These are phyloP conservation scores for Saksenaea oblongispora DNA, from an alignment of 371 early-diverging fungal genomes.

Conservation along the genomic window DNA sequence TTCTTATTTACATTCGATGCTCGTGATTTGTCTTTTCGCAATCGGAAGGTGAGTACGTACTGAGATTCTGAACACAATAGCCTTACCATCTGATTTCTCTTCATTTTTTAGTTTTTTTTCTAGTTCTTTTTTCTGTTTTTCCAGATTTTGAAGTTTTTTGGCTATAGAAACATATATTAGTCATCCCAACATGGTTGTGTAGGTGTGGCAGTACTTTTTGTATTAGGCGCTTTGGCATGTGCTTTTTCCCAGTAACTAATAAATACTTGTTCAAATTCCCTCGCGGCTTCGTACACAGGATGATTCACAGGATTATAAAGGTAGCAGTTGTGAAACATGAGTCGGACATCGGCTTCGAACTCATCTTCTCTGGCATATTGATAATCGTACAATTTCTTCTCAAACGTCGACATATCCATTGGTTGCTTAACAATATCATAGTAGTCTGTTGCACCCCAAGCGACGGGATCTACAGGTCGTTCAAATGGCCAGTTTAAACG, in stretches of 20 bases:
- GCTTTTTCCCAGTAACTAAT: constrained; percentile 71
- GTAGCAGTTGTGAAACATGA: constrained; percentile 88
- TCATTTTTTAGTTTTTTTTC: constrained; percentile 4
- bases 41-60: too few species aligned
- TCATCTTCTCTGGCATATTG: constrained; percentile 46
- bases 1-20: background rate
- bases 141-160: constrained; percentile 4
- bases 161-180: background rate
- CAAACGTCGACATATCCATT: constrained; percentile 96
- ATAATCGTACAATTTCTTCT: constrained; percentile 65
- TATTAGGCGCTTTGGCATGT: constrained; percentile 36
- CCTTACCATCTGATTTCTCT: constrained; percentile 1
- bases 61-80: background rate
- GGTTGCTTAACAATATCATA: constrained; percentile 88
- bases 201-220: constrained; percentile 15
- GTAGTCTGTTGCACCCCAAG: constrained; percentile 89
- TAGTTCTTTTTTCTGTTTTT: constrained; percentile 10
- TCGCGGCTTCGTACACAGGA: constrained; percentile 64
- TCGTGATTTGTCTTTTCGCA: background rate
- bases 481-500: constrained; percentile 58
- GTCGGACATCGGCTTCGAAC: constrained; percentile 59
- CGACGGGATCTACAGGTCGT: constrained; percentile 89
- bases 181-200: background rate
- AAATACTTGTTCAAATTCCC: constrained; percentile 53
- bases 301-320: constrained; percentile 86